Percentiles rank a stretch among this genome's conserved stretches.
phyloP scores from a whole-genome alignment of 2,329 filamentous ascomycete genomes.

The Aspergillus flavus region DNA sequence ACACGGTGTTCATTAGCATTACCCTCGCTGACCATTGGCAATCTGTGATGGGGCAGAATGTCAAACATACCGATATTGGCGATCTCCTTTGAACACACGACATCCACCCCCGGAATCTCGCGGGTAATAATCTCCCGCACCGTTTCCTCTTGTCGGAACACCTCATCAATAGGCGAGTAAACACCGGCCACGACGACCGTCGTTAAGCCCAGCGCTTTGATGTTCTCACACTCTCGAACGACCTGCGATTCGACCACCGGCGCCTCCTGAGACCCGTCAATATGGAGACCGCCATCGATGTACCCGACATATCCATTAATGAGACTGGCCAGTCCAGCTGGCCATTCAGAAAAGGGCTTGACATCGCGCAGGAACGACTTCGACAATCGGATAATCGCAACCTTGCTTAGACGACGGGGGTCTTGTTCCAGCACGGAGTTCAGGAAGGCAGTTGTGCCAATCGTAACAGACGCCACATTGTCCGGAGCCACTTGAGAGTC shows the following conservation, averaged over 20 bases:
- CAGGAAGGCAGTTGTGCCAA: constrained; percentile 58
- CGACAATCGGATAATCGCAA: not conserved
- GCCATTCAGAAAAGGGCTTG: not conserved
- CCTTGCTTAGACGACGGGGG: not conserved
- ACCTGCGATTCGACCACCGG: not conserved
- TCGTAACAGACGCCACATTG: constrained; percentile 50
- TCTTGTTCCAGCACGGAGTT: constrained; percentile 48
- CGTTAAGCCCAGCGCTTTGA: not conserved
- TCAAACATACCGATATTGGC: not conserved
- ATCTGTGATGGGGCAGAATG: constrained; percentile 28
- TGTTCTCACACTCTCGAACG: not conserved
- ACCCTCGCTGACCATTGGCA: constrained; percentile 28
- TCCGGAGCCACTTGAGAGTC: constrained; percentile 21
- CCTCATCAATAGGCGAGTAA: not conserved
- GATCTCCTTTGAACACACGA: not conserved
- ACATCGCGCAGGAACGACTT: not conserved
- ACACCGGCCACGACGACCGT: not conserved
- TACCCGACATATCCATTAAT: not conserved
- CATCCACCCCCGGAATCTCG: not conserved
- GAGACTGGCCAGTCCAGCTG: not conserved
- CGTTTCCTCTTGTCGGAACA: not conserved
- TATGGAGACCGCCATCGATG: not conserved
- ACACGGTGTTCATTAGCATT: not conserved
- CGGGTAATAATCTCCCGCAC: not conserved
- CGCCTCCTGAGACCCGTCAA: not conserved